Base-by-base conservation (phyloP, 2,329 filamentous ascomycete species). In the Thyridium curvatum region DNA sequence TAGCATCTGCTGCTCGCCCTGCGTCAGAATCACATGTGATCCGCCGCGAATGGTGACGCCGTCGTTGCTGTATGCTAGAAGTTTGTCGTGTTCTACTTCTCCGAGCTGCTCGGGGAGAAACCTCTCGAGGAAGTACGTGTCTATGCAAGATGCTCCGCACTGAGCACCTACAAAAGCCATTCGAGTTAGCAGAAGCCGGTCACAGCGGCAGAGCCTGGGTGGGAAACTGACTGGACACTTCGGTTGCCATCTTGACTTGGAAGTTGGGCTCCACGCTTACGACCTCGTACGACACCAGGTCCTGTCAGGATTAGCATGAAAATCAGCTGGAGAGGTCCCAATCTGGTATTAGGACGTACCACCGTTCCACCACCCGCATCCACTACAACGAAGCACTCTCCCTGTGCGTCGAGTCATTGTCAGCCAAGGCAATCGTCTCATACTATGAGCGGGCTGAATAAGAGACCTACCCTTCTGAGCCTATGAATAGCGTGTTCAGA, bases 291-390 rank as follows among this genome's bases (percentile, higher is more conserved):
- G 46, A 49, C 2, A 49, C 50, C 29, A 54, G 34, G 29, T 54
- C 52, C 38, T 46, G 29, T n/a, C 12, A 15, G 34, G 18, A 30
- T 37, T 35, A 17, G 8, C 16, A 30, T 14, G 4, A n/a, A n/a
- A n/a, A n/a, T n/a, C n/a, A n/a, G n/a, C n/a, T n/a, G n/a, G n/a
- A n/a, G n/a, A n/a, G n/a, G n/a, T n/a, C n/a, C n/a, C 10, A n/a
- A 13, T 34, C 3, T 12, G 10, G 31, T 12, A 18, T 26, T 26
- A 8, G 17, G 8, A 46, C 37, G 9, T 36, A 47, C 45, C 7
- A 52, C 50, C 12, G 52, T 54, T 8, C 52, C 52, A 32, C 52
- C 52, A 14, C 52, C 52, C 2, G 50, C 52, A 26, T 54, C 52
- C 6, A 52, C 49, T 7, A 54, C 50, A 30, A 54, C 46, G 29